A percentile compares a stretch with the other conserved stretches of the same genome.
phyloP scores from a whole-genome alignment of 352 stramenopile species.

The Phytophthora fragariaefolia region DNA sequence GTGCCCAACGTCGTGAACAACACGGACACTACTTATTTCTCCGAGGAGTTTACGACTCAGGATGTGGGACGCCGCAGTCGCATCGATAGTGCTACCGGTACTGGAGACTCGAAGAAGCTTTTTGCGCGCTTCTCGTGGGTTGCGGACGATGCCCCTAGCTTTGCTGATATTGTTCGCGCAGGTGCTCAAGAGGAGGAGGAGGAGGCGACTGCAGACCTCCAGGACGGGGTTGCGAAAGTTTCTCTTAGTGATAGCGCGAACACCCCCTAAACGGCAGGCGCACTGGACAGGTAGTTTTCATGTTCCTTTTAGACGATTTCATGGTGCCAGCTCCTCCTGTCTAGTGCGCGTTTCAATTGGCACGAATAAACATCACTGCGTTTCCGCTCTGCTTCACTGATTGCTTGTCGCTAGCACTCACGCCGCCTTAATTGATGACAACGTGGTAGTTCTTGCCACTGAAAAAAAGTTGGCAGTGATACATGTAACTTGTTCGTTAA shows the following conservation, averaged over 20 bases:
- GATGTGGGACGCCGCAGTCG: conserved; percentile 63
- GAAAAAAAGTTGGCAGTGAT: no score
- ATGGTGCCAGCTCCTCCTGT: conserved; percentile 9
- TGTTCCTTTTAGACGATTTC: conserved; percentile 24
- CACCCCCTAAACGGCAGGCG: conserved; percentile 18
- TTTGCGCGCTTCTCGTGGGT: conserved; percentile 83
- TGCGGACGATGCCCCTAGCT: conserved; percentile 62
- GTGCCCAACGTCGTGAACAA: conserved; percentile 88
- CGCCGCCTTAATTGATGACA: no score
- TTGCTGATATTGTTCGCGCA: conserved; percentile 56
- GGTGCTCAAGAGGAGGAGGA: conserved; percentile 17
- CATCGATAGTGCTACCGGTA: conserved; percentile 35
- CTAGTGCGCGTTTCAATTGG: conserved; percentile 9
- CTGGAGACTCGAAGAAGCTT: conserved; percentile 53
- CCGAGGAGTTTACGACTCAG: conserved; percentile 90
- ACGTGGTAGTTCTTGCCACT: no score
- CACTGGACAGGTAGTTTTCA: conserved; percentile 32
- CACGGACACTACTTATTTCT: conserved; percentile 94
- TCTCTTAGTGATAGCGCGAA: conserved; percentile 17
- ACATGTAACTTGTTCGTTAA: no score
- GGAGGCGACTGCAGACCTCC: conserved; percentile 5
- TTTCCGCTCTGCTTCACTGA: no score
- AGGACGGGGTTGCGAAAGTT: conserved; percentile 31
- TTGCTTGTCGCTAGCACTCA: no score
- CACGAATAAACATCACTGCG: background rate